phyloP scores from a whole-genome alignment of 192 early-diverging fungal genomes.

The Neocallimastix lanati region DNA sequence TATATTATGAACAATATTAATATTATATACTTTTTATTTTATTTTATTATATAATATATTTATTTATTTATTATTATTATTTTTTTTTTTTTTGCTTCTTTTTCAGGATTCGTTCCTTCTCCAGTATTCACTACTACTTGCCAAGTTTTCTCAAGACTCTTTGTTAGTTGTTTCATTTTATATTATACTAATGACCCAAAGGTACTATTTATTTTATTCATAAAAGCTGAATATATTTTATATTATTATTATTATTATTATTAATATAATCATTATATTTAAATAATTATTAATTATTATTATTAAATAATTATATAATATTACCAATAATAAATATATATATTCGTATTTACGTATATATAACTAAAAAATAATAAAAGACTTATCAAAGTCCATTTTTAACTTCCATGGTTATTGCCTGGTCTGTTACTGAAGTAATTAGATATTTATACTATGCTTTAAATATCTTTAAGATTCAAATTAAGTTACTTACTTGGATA shows the following conservation, averaged over 20 bases:
- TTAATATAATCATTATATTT: too few relatives aligned
- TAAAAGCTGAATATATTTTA: too few relatives aligned
- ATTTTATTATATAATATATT: too few relatives aligned
- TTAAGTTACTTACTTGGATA: constrained; percentile 38
- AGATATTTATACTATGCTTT: constrained; percentile 82
- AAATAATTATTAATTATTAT: too few relatives aligned
- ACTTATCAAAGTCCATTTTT: constrained; percentile 47
- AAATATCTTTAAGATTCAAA: constrained; percentile 41
- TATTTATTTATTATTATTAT: not conserved
- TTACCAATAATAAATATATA: not conserved
- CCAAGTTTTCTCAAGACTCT: constrained; percentile 73
- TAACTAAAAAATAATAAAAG: not conserved
- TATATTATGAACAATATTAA: too few relatives aligned
- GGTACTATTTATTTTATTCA: constrained; percentile 15
- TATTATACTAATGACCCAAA: constrained; percentile 45
- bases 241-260: too few relatives aligned
- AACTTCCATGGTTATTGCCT: constrained; percentile 71
- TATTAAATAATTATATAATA: too few relatives aligned
- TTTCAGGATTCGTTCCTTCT: constrained; percentile 60
- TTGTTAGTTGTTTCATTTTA: constrained; percentile 66
- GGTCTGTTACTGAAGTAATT: constrained; percentile 78
- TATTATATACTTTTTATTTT: too few relatives aligned
- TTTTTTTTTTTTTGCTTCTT: not conserved
- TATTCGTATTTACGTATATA: not conserved
- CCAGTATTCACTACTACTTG: constrained; percentile 57